A percentile compares a stretch with the other conserved stretches of the same genome.
These are phyloP conservation scores for Afroboletus lepidellus DNA, from an alignment of 1,284 basidiomycete genomes.

Conservation along the genomic window DNA sequence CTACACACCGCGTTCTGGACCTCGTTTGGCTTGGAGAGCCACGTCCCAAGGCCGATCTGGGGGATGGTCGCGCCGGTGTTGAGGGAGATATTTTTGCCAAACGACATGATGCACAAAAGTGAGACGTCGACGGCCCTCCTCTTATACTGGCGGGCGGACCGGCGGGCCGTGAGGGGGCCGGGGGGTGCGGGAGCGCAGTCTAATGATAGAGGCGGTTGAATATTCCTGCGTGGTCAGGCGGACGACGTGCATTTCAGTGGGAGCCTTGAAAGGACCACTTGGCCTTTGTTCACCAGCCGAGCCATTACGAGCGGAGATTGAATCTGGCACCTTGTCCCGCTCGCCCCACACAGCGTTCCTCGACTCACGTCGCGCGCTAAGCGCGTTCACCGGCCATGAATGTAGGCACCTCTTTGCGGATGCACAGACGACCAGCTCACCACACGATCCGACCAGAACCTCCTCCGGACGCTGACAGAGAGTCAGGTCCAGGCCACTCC, in stretches of 20 bases:
- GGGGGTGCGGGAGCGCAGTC: background rate
- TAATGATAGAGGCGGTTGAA: background rate
- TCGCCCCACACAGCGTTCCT: constrained; percentile 34
- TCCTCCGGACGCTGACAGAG: constrained; percentile 72
- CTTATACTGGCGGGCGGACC: constrained; percentile 14
- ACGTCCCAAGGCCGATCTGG: constrained; percentile 81
- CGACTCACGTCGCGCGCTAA: constrained; percentile 24
- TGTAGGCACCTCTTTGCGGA: constrained; percentile 9
- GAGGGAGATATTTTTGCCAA: constrained; percentile 54
- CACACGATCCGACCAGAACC: constrained; percentile 50
- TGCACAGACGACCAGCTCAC: constrained; percentile 9
- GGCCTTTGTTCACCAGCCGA: background rate
- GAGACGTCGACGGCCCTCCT: background rate
- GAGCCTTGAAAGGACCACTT: too few relatives aligned
- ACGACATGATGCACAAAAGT: constrained; percentile 63
- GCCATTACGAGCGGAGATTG: constrained; percentile 35
- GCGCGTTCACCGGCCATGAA: constrained; percentile 31
- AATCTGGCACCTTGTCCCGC: constrained; percentile 35
- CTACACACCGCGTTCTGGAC: constrained; percentile 68
- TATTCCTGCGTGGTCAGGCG: too few relatives aligned
- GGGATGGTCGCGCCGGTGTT: constrained; percentile 54
- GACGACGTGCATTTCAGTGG: too few relatives aligned
- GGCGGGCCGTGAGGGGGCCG: constrained; percentile 1
- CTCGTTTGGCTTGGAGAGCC: constrained; percentile 75
- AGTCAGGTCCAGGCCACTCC: constrained; percentile 58